Conservation (phyloP, 805 yeast species). For the Saturnispora serradocipensis region DNA sequence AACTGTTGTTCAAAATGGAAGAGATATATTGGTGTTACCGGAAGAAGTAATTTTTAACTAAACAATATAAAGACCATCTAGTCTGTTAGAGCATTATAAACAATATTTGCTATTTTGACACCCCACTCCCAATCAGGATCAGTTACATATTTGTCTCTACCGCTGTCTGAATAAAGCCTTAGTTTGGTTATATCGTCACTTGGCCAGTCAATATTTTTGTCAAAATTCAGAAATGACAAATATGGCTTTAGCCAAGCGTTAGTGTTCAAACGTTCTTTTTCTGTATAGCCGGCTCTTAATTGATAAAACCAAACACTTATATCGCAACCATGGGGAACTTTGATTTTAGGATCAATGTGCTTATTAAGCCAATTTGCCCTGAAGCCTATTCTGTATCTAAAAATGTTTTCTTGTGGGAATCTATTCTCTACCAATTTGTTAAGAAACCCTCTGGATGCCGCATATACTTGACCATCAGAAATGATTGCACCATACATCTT, state of each 20-base stretch:
- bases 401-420: conserved; percentile 23
- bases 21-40: conserved; percentile 51
- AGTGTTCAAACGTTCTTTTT: conserved; percentile 21
- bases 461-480: conserved; percentile 33
- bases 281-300: conserved; percentile 20
- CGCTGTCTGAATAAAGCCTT: conserved; percentile 25
- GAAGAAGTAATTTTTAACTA: conserved; percentile 50
- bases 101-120: conserved; percentile 26
- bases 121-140: conserved; percentile 33
- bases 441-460: conserved; percentile 30
- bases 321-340: conserved; percentile 33
- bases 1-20: conserved; percentile 54
- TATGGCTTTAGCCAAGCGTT: conserved; percentile 26
- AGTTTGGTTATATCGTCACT: conserved; percentile 18
- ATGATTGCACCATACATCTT: conserved; percentile 29
- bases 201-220: conserved; percentile 25
- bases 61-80: background rate
- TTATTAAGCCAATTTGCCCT: conserved; percentile 18
- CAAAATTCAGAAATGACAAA: conserved; percentile 23
- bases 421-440: conserved; percentile 21
- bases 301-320: conserved; percentile 29
- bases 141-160: conserved; percentile 19
- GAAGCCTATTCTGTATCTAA: conserved; percentile 26
- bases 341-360: conserved; percentile 16
- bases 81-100: conserved; percentile 12